These are phyloP conservation scores for Scheffersomyces quercinus DNA, from an alignment of 1,139 yeast genomes.

Conservation along the genomic window DNA sequence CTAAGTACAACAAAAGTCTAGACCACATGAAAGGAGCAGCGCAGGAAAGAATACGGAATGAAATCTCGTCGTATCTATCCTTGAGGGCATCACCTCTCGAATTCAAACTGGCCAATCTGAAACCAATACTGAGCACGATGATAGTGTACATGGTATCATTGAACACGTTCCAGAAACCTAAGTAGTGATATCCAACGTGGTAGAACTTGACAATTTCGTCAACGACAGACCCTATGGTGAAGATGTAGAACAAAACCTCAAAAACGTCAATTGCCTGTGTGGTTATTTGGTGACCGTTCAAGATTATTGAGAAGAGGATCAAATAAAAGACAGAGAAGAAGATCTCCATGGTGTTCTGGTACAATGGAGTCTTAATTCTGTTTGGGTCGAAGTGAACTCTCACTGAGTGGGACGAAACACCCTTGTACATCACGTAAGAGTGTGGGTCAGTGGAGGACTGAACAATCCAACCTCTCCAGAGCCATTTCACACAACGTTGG, in stretches of 20 bases:
- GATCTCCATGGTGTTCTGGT: conserved; percentile 75
- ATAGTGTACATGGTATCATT: conserved; percentile 69
- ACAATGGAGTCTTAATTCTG: conserved; percentile 78
- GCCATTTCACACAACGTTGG: conserved; percentile 85
- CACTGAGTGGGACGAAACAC: conserved; percentile 56
- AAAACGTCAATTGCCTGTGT: conserved; percentile 34
- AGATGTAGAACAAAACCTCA: conserved; percentile 62
- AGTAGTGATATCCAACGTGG: conserved; percentile 70
- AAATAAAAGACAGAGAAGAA: conserved; percentile 66
- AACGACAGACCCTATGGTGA: conserved; percentile 63
- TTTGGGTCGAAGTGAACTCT: conserved; percentile 78
- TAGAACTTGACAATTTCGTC: conserved; percentile 74
- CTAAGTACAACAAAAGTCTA: conserved; percentile 70
- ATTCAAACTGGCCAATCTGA: conserved; percentile 53
- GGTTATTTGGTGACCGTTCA: conserved; percentile 48
- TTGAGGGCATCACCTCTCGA: conserved; percentile 13
- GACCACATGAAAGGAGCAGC: conserved; percentile 91
- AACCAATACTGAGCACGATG: conserved; percentile 51
- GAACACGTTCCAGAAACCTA: conserved; percentile 81
- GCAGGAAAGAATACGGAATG: conserved; percentile 72
- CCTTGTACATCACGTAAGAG: conserved; percentile 64
- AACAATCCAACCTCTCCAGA: conserved; percentile 92
- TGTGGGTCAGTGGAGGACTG: conserved; percentile 74
- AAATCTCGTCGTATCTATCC: conserved; percentile 58
- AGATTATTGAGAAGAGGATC: conserved; percentile 60